Base-by-base conservation (phyloP, 345 rosid genomes). In the Populus davidiana region DNA sequence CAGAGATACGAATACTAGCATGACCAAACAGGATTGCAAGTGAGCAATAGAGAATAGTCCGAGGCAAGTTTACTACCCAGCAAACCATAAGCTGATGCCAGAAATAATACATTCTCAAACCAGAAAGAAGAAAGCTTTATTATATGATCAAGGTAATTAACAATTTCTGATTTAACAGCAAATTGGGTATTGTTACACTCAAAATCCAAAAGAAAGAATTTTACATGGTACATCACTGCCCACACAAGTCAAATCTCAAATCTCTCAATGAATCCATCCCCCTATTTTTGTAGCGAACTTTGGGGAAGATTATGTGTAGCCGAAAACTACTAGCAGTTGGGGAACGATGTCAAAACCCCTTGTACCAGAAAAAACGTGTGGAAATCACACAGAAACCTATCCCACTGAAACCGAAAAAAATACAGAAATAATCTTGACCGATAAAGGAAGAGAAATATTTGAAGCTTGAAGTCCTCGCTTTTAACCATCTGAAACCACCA, bases 311-410 rank as follows among this genome's bases (percentile, higher is more conserved):
- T 49, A 16, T 41, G 64, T 52, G 65, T 18, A 67, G 11, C 41
- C 64, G 14, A 44, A 72, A 36, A 44, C 29, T 56, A 31, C 35
- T 35, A 50, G 18, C 44, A 41, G n/a, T 71, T 70, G 3, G 43
- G 47, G 44, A 56, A 43, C 23, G 54, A 50, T 50, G 38, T 71
- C 67, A 72, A 54, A 75, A 67, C 16, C 54, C 43, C 69, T 76
- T 50, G 64, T 69, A 76, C 76, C n/a, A 8, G 11, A 10, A 65
- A 73, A 81, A 76, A 38, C 31, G 69, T 71, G 76, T 65, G 64
- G 77, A 44, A 56, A 65, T 72, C 72, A 67, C 64, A 76, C 71
- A 50, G 47, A 62, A 10, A 43, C 79, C 74, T 73, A 70, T 62
- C 64, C 80, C 23, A 54, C 69, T 61, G 54, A 70, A 29, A 70